Conservation (phyloP, 2,329 filamentous ascomycete genomes). For the Colletotrichum tropicicola region DNA sequence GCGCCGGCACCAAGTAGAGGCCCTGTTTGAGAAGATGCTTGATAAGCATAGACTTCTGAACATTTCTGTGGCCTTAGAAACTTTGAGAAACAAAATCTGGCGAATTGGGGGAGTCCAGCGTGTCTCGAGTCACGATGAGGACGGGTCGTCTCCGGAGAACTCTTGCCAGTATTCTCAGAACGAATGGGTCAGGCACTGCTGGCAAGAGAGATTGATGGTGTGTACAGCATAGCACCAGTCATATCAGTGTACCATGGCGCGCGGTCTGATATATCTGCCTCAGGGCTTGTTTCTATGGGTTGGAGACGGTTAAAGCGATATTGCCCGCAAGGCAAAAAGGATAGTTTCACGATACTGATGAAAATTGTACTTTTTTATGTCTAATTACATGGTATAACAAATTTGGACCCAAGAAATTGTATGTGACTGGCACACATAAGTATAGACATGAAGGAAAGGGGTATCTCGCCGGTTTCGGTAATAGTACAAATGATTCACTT, state of each 20-base stretch:
- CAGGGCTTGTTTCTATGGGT: not conserved
- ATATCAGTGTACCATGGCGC: not conserved
- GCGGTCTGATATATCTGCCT: not conserved
- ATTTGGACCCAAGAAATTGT: not conserved
- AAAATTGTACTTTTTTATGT: not conserved
- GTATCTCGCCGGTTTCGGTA: constrained; percentile 16
- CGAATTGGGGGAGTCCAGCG: constrained; percentile 2
- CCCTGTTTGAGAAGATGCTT: constrained; percentile 2
- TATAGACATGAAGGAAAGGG: constrained; percentile 19
- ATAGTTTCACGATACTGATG: not conserved
- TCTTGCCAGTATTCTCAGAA: not conserved
- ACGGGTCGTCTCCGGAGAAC: rapidly evolving
- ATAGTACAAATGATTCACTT: not conserved
- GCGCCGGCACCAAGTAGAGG: not conserved
- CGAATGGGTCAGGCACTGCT: constrained; percentile 8
- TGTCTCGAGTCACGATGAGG: not conserved
- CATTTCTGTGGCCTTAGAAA: not conserved
- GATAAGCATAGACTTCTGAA: constrained; percentile 16
- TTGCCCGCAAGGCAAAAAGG: too few relatives aligned
- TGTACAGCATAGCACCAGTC: not conserved
- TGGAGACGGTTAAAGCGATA: not conserved
- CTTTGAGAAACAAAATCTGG: constrained; percentile 2
- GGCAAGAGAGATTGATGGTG: constrained; percentile 2
- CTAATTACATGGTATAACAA: not conserved
- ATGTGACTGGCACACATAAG: constrained; percentile 18